Evolutionary conservation across 2,329 filamentous ascomycete genomes (phyloP), one percentile per base, ranked within the genome.

Genomic region (Trichoderma atroviride): DNA sequence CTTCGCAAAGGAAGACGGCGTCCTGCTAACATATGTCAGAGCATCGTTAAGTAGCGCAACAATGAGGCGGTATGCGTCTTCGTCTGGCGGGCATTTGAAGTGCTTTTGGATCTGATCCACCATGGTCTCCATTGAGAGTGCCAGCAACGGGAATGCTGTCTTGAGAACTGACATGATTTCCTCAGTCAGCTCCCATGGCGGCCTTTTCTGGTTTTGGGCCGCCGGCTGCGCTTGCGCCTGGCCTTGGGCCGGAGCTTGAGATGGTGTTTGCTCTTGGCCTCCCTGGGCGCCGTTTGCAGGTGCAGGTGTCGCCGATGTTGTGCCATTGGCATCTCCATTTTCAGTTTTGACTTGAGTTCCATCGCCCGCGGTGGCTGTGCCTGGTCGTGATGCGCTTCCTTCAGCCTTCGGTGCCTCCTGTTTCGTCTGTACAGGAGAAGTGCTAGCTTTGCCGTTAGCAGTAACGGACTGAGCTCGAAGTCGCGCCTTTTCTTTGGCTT

Each of bases 111-210:
- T 97, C 81, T 98, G 95, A 78, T 99, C 96, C 35, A 98, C 94
- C 94, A 98, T 99, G 0, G 95, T 97, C 82, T 99, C 96, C 96
- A 99, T 98, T 0, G 95, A 97, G 55, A 98, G 84, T 11, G 96
- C 96, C 74, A 99, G 87, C 22, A 99, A 86, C 29, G 96, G 96
- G 84, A 98, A 99, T 0, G 95, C 94, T 7, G 96, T 98, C 85
- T 99, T 98, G 66, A 99, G 89, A 35, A 94, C 92, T 40, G 94
- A 92, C 86, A 97, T 94, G 71, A 99, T 93, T 78, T 98, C 94
- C 74, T 99, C 96, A 0, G 94, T 95, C 75, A 96, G 91, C 78
- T 99, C 96, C 96, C 96, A 98, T 0, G 96, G 94, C 72, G 92
- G 93, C 82, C 93, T 94, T 82, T 89, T 88, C 72, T 86, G 83